Evolutionary conservation across 805 yeast genomes (phyloP).

Genomic region (Millerozyma acaciae): DNA sequence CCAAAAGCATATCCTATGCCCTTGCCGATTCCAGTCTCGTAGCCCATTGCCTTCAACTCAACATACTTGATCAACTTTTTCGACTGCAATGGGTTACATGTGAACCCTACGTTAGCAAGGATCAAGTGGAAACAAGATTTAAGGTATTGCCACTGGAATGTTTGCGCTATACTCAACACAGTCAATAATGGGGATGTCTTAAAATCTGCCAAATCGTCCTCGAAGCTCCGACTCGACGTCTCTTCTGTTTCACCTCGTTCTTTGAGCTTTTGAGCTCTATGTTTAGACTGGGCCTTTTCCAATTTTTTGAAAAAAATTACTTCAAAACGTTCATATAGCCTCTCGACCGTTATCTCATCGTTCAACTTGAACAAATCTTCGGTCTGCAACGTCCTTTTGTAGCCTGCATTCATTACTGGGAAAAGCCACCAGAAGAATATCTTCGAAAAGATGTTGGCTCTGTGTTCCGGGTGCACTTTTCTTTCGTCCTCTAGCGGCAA

Average conservation of each 20-base stretch:
- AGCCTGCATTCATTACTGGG: constrained; percentile 63
- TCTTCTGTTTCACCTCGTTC: constrained; percentile 23
- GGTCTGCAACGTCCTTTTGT: constrained; percentile 65
- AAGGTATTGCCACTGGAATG: constrained; percentile 28
- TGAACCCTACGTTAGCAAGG: constrained; percentile 21
- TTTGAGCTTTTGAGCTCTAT: constrained; percentile 22
- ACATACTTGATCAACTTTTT: constrained; percentile 36
- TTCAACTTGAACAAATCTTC: constrained; percentile 50
- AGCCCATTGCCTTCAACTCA: constrained; percentile 21
- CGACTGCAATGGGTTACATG: constrained; percentile 33
- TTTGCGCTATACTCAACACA: constrained; percentile 21
- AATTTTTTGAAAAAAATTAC: constrained; percentile 17
- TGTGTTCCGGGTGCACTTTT: constrained; percentile 38
- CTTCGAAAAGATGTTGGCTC: constrained; percentile 37
- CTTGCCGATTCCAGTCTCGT: constrained; percentile 21
- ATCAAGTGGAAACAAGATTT: constrained; percentile 28
- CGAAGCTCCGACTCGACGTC: constrained; percentile 16
- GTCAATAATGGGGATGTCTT: constrained; percentile 20
- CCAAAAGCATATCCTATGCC: constrained; percentile 44
- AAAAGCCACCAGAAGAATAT: constrained; percentile 64
- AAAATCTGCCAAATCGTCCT: constrained; percentile 30
- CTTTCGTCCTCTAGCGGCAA: constrained; percentile 52
- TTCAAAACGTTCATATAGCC: constrained; percentile 26
- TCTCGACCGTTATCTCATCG: constrained; percentile 32
- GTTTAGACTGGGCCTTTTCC: constrained; percentile 18